A percentile compares a stretch with the other conserved stretches of the same genome.
These are phyloP conservation scores for Graphilbum ipis-grandicollis DNA, from an alignment of 2,329 filamentous ascomycete species.

Conservation along the genomic window DNA sequence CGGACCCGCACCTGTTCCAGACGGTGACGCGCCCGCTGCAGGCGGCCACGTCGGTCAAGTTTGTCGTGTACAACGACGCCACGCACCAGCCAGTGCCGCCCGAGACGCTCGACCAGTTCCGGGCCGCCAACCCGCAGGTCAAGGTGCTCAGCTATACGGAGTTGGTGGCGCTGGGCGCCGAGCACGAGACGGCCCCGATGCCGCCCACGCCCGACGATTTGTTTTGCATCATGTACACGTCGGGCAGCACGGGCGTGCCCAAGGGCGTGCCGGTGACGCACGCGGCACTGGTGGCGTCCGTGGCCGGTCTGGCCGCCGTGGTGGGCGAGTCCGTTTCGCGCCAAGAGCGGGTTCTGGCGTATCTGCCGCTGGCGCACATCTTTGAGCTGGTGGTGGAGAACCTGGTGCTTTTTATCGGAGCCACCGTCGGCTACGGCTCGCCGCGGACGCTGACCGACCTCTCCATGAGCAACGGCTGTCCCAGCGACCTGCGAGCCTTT, in stretches of 20 bases:
- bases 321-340: conserved; percentile 65
- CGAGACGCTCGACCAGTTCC: conserved; percentile 36
- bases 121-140: conserved; percentile 35
- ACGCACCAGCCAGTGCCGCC: conserved; percentile 31
- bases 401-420: conserved; percentile 73
- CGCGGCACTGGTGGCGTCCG: conserved; percentile 60
- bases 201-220: conserved; percentile 60
- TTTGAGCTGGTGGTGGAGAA: conserved; percentile 95
- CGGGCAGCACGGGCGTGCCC: conserved; percentile 73
- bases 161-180: conserved; percentile 33
- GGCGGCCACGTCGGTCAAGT: conserved; percentile 36
- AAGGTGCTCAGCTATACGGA: conserved; percentile 37
- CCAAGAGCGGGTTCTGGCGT: conserved; percentile 68
- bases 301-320: conserved; percentile 65
- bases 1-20: conserved; percentile 62
- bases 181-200: conserved; percentile 23
- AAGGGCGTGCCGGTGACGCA: conserved; percentile 81
- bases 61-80: conserved; percentile 44
- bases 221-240: conserved; percentile 77
- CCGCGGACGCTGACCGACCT: conserved; percentile 74
- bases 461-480: conserved; percentile 66
- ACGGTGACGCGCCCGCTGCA: conserved; percentile 39
- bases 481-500: conserved; percentile 86
- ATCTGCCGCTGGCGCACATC: conserved; percentile 88
- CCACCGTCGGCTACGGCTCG: conserved; percentile 84